Evolutionary conservation across 805 yeast species (phyloP).

Genomic region (Cyberlindnera maclurae): DNA sequence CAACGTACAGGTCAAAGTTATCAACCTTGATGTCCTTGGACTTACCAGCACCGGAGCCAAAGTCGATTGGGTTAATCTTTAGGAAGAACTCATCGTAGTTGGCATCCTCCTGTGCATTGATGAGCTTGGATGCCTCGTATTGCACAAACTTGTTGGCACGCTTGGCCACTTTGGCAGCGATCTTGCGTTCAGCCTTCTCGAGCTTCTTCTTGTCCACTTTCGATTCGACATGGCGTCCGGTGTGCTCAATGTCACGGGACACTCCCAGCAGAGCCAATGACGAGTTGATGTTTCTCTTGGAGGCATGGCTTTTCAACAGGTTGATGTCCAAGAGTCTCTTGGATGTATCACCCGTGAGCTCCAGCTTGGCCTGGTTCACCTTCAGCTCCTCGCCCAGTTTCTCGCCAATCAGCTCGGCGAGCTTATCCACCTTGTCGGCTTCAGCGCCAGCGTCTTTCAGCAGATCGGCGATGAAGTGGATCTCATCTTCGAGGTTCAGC

Average conservation of each 20-base stretch:
- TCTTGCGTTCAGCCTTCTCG: constrained; percentile 95
- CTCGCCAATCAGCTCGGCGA: constrained; percentile 41
- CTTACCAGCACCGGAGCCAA: constrained; percentile 86
- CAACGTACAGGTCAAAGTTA: constrained; percentile 88
- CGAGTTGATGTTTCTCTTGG: constrained; percentile 65
- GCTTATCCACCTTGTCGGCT: constrained; percentile 40
- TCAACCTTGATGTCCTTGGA: constrained; percentile 95
- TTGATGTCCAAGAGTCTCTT: constrained; percentile 78
- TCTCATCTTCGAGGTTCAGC: constrained; percentile 59
- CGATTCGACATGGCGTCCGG: constrained; percentile 87
- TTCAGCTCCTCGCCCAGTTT: constrained; percentile 45
- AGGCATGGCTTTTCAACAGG: constrained; percentile 53
- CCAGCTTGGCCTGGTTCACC: constrained; percentile 66
- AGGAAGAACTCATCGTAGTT: constrained; percentile 94
- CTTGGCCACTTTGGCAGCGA: constrained; percentile 95
- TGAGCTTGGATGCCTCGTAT: constrained; percentile 90
- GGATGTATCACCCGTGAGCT: constrained; percentile 79
- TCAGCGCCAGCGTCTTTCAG: constrained; percentile 82
- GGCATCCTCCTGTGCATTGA: constrained; percentile 54
- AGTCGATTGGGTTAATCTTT: constrained; percentile 90
- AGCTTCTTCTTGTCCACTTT: constrained; percentile 94
- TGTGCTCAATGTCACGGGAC: constrained; percentile 77
- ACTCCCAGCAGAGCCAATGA: constrained; percentile 75
- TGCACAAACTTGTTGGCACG: constrained; percentile 71
- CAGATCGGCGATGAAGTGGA: constrained; percentile 57